Conservation (phyloP, 2,329 filamentous ascomycete species). For the Tolypocladium endophyticum region DNA sequence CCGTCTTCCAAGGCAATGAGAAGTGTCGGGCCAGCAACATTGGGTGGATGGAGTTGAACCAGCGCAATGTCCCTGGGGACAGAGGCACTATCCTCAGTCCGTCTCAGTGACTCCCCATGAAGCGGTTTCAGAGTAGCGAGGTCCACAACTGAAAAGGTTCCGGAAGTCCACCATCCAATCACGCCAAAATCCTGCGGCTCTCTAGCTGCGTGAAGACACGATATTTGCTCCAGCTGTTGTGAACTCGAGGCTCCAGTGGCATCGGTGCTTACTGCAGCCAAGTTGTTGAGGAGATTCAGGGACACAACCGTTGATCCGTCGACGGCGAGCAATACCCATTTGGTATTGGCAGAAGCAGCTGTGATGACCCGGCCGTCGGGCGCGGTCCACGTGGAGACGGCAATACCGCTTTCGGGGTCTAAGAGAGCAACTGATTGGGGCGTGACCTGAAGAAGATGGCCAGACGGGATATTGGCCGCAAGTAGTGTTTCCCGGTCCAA, state of each 20-base stretch:
- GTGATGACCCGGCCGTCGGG: conserved; percentile 52
- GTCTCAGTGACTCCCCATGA: conserved; percentile 51
- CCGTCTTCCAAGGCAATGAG: conserved; percentile 91
- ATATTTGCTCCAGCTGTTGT: conserved; percentile 55
- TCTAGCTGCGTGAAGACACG: conserved; percentile 68
- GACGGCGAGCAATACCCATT: conserved; percentile 61
- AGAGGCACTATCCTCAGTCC: conserved; percentile 56
- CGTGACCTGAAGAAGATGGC: conserved; percentile 67
- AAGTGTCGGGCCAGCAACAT: conserved; percentile 54
- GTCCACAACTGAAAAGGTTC: conserved; percentile 64
- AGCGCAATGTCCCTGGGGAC: conserved; percentile 76
- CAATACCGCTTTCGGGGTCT: conserved; percentile 45
- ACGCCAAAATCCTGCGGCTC: conserved; percentile 58
- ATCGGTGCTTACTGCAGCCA: conserved; percentile 49
- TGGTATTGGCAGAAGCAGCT: conserved; percentile 63
- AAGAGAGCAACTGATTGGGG: conserved; percentile 50
- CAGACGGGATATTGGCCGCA: conserved; percentile 52
- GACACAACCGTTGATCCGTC: conserved; percentile 64
- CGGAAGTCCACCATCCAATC: conserved; percentile 80
- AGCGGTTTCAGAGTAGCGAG: conserved; percentile 55
- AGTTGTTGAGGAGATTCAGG: conserved; percentile 48
- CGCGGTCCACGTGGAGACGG: conserved; percentile 48
- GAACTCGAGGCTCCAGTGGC: conserved; percentile 39
- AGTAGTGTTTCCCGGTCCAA: conserved; percentile 65
- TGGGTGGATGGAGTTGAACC: conserved; percentile 61